Percentiles rank a stretch among this genome's conserved stretches.
These are phyloP conservation scores for Orbilia oligospora DNA, from an alignment of 2,329 filamentous ascomycete species.

Conservation along the genomic window DNA sequence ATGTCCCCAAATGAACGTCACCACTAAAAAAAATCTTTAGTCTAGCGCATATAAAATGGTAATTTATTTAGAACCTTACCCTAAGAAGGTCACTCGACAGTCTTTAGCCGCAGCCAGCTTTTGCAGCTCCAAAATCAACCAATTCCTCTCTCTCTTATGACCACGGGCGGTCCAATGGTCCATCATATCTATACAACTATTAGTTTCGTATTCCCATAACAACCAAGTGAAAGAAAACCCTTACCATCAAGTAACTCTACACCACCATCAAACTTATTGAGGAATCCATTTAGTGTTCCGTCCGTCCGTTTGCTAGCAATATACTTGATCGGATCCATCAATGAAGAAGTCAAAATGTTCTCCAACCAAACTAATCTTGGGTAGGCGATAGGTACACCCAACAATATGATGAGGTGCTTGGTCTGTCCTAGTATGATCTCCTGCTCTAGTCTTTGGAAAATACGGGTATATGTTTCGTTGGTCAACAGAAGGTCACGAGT, in stretches of 20 bases:
- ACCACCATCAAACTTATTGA: constrained; percentile 92
- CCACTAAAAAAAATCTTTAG: constrained; percentile 73
- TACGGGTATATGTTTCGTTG: constrained; percentile 84
- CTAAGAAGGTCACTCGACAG: constrained; percentile 89
- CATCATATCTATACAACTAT: constrained; percentile 74
- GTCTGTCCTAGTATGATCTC: constrained; percentile 88
- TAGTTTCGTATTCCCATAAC: background rate
- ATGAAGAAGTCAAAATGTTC: constrained; percentile 83
- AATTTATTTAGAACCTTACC: constrained; percentile 68
- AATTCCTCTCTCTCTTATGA: constrained; percentile 89
- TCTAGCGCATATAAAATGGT: background rate
- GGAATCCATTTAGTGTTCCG: constrained; percentile 81
- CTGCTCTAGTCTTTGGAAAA: constrained; percentile 86
- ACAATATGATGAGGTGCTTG: constrained; percentile 88
- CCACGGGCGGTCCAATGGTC: constrained; percentile 98
- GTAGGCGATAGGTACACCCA: constrained; percentile 87
- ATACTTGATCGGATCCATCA: constrained; percentile 91
- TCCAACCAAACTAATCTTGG: constrained; percentile 81
- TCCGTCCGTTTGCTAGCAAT: constrained; percentile 76
- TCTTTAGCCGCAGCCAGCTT: constrained; percentile 94
- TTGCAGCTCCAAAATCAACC: constrained; percentile 81
- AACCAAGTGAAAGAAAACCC: background rate
- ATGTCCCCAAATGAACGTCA: constrained; percentile 91
- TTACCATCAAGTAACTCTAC: constrained; percentile 85
- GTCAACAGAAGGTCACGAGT: constrained; percentile 85